Base-by-base conservation (phyloP, 805 yeast genomes). In the Pichia exigua region DNA sequence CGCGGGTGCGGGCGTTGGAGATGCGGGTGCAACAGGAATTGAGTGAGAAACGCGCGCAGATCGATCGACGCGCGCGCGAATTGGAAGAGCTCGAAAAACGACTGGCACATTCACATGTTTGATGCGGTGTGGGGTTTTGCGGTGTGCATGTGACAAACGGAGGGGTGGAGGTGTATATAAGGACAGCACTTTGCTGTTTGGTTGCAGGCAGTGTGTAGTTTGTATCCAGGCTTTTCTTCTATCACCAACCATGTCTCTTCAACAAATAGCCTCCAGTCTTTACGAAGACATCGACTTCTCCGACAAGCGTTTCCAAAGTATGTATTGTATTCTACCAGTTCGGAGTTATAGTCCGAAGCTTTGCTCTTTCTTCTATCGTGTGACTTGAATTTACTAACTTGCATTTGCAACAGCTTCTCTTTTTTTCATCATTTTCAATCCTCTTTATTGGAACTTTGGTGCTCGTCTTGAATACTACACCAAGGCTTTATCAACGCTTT, bases 401-500 rank as follows among this genome's bases (percentile, higher is more conserved):
- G 12, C 44, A 24, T 13, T 32, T 42, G 32, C 54, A 51, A 50
- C 52, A 66, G 75, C 71, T 53, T 79, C 92, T 6, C 65, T 87
- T 28, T 76, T 74, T 10, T 78, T 86, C 30, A 86, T 94, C 59
- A 82, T 83, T 17, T 91, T 94, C 78, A 94, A 94, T 66, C 99
- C 99, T 18, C 78, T 87, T 32, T 92, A 91, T 65, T 94, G 99
- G 99, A 94, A 94, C 67, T 76, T 85, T 52, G 95, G 80, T 22
- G 99, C 99, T 7, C 78, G 98, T 60, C 61, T 79, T 27, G 98
- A 94, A 65, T 88, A 88, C 74, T 79, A 80, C 54, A 81, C 87
- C 17, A 85, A 86, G 58, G 61, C 85, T 49, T 69, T 92, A 50
- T 87, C 98, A 21, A 88, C 85, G 61, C 55, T 87, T 21, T 76